phyloP scores from a whole-genome alignment of 106 monocot genomes.

The Dendrobium huoshanense region DNA sequence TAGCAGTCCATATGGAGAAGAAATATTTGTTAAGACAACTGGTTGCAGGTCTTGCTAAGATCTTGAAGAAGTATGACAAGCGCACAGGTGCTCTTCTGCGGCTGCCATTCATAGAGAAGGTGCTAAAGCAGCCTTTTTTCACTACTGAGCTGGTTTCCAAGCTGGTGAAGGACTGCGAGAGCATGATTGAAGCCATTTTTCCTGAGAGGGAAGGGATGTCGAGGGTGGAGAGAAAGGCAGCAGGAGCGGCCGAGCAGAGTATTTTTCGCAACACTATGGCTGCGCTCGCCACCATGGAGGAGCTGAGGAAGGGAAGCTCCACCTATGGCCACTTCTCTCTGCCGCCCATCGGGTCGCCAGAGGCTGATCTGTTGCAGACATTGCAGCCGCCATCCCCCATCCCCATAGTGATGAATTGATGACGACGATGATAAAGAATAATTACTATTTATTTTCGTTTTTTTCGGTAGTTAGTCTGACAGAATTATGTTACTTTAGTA shows the following conservation, averaged over 20 bases:
- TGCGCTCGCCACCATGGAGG: conserved; percentile 65
- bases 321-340: conserved; percentile 77
- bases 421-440: background rate
- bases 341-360: conserved; percentile 54
- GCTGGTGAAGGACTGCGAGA: conserved; percentile 78
- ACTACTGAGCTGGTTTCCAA: conserved; percentile 70
- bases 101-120: conserved; percentile 73
- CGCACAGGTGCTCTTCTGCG: conserved; percentile 60
- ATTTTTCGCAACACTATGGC: conserved; percentile 66
- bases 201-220: conserved; percentile 2
- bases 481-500: too few species aligned
- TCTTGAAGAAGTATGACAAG: conserved; percentile 96
- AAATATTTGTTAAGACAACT: background rate
- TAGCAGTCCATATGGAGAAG: too few species aligned
- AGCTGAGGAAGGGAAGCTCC: conserved; percentile 77
- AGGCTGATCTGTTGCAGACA: conserved; percentile 28
- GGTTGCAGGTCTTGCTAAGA: conserved; percentile 74
- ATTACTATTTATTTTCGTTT: background rate
- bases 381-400: conserved; percentile 36
- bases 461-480: background rate
- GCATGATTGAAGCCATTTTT: conserved; percentile 51
- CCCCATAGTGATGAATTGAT: background rate
- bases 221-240: background rate
- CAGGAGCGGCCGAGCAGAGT: conserved; percentile 25
- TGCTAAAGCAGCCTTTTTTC: conserved; percentile 87